Base-by-base conservation (phyloP, 305 asterid species). In the Caryopteris hybrid region DNA sequence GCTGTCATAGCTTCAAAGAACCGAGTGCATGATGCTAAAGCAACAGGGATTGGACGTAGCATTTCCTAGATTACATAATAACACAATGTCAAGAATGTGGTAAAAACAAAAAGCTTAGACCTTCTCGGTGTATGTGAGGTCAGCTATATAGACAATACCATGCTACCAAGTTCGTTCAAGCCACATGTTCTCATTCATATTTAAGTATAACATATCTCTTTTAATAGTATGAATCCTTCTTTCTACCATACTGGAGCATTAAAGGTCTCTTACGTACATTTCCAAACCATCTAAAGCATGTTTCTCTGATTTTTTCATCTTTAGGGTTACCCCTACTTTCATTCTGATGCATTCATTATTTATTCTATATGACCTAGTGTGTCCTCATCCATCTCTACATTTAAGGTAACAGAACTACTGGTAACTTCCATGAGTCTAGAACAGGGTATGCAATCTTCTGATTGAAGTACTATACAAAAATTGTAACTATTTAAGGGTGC, bases 1-100 rank as follows among this genome's bases (percentile, higher is more conserved):
- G 97, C 98, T 18, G 99, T 89, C 93, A 89, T 92, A 29, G 98
- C 99, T 84, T 94, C 98, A 65, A 94, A 91, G 83, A 91, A 86
- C 5, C 98, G 89, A 39, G 98, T 94, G 89, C 98, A 91, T 11
- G 98, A 94, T 62, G 98, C 99, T 78, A 91, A 74, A 29, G 99
- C 99, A 51, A 91, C 96, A 17, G 98, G 99, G 65, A 94, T 94
- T 16, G 98, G 99, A 42, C 96, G 93, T 20, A 91, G 95, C 98
- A 94, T 91, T 84, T 94, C 99, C 97, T 91, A 73, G 69, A 74
- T 29, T 21, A 51, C 43, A 29, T 34, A 54, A 50, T 18, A 63
- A 73, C 22, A 59, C 12, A 23, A 56, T 16, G 29, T 41, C 57
- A 64, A 51, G n/a, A 51, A 53, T 59, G 69, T 3, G 6, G 6